Evolutionary conservation across 1,284 basidiomycete species (phyloP).

Genomic region (Papiliotrema fonsecae): DNA sequence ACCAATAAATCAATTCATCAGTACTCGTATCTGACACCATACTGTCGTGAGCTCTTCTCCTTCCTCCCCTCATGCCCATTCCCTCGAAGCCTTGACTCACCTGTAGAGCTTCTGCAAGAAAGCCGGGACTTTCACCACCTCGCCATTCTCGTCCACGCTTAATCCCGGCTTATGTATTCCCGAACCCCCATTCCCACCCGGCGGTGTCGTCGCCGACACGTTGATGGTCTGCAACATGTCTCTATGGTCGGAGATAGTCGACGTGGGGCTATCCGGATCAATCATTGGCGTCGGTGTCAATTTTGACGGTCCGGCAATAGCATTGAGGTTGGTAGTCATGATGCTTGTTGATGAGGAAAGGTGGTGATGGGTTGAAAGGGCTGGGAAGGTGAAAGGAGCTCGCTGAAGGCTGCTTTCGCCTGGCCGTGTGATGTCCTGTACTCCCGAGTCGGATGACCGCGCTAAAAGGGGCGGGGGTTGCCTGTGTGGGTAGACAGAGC

Average conservation of each 20-base stretch:
- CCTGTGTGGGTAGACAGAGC: too few species aligned
- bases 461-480: too few species aligned
- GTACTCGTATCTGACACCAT: slow-evolving; percentile 86
- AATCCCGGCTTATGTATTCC: slow-evolving; percentile 28
- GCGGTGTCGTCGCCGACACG: slow-evolving; percentile 5
- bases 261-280: background rate
- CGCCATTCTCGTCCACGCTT: slow-evolving; percentile 44
- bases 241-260: slow-evolving; percentile 5
- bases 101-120: slow-evolving; percentile 91
- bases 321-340: slow-evolving; percentile 41
- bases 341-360: background rate
- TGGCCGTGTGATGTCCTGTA: too few species aligned
- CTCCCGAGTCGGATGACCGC: too few species aligned
- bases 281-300: slow-evolving; percentile 14
- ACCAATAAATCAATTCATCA: slow-evolving; percentile 82
- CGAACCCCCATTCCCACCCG: background rate
- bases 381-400: background rate
- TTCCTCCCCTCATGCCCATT: too few species aligned
- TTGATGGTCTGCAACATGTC: slow-evolving; percentile 6
- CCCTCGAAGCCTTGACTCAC: slow-evolving; percentile 51
- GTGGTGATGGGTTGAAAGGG: background rate
- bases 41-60: slow-evolving; percentile 54
- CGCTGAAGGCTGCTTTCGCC: background rate
- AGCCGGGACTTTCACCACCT: slow-evolving; percentile 58
- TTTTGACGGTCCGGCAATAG: slow-evolving; percentile 38